A percentile compares a stretch with the other conserved stretches of the same genome.
Evolutionary conservation across 768 basidiomycete genomes (phyloP).

Genomic region (Cystobasidium onofrii): DNA sequence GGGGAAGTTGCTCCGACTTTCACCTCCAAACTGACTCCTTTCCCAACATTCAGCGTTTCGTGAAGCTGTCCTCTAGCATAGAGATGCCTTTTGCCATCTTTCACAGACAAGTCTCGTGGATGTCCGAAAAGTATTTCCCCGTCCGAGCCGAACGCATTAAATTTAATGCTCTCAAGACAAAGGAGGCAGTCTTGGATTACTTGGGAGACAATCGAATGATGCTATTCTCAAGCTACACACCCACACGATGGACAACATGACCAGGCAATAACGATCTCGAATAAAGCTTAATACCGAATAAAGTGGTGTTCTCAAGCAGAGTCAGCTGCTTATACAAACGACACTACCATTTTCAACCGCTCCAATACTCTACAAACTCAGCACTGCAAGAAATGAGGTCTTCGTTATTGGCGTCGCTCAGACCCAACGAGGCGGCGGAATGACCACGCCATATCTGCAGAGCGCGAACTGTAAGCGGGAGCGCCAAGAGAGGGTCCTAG

Average conservation of each 20-base stretch:
- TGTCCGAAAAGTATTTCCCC: constrained; percentile 46
- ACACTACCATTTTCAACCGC: neutral
- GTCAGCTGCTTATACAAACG: too few relatives aligned
- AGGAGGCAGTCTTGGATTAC: constrained; percentile 47
- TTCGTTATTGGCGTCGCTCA: neutral
- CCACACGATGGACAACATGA: neutral
- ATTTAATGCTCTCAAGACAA: constrained; percentile 47
- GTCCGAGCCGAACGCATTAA: constrained; percentile 44
- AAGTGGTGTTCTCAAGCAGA: too few relatives aligned
- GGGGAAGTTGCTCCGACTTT: too few relatives aligned
- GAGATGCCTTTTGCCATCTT: constrained; percentile 49
- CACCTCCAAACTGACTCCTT: too few relatives aligned
- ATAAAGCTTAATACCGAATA: neutral
- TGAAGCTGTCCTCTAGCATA: constrained; percentile 45
- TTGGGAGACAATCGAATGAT: neutral
- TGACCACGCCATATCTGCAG: constrained; percentile 20
- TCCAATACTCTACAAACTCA: too few relatives aligned
- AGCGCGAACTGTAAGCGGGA: neutral
- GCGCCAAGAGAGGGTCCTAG: neutral
- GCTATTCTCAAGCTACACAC: neutral
- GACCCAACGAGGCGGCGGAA: constrained; percentile 30
- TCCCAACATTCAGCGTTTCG: constrained; percentile 45
- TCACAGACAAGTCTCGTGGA: constrained; percentile 50
- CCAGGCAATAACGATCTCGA: neutral
- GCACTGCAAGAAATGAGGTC: too few relatives aligned